Conservation (phyloP, 176 grass and related monocot species). For the Triticum dicoccoides region DNA sequence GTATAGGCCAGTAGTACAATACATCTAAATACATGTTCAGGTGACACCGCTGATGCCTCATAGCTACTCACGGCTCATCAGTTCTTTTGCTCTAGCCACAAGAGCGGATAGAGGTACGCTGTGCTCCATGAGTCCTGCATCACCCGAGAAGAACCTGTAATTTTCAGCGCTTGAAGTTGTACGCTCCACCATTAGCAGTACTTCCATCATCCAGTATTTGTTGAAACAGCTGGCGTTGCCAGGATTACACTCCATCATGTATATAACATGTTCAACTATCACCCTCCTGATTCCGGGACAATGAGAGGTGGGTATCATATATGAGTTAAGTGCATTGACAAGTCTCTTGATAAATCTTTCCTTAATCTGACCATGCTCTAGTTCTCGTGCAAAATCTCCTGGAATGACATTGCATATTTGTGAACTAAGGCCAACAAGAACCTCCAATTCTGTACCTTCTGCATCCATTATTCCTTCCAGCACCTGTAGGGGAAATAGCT, state of each 20-base stretch:
- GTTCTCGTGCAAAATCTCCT: too few relatives aligned
- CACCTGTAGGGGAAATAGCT: too few relatives aligned
- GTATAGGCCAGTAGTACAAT: background rate
- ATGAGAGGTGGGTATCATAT: background rate
- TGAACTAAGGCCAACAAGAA: too few relatives aligned
- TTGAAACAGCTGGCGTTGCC: background rate
- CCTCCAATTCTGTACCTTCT: too few relatives aligned
- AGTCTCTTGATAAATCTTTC: too few relatives aligned
- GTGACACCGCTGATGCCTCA: background rate
- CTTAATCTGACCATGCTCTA: too few relatives aligned
- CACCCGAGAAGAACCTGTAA: background rate
- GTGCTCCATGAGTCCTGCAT: background rate
- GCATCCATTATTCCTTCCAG: too few relatives aligned
- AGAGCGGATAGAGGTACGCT: background rate
- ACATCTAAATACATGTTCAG: background rate
- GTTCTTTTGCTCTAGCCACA: background rate
- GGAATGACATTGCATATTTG: too few relatives aligned
- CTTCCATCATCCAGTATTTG: background rate
- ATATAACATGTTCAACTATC: background rate
- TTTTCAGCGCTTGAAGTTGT: constrained; percentile 7
- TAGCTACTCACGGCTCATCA: background rate
- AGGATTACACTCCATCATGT: background rate
- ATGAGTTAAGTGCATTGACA: too few relatives aligned
- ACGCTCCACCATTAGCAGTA: background rate
- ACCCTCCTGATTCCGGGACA: background rate